Evolutionary conservation across 164 flowering plant species (phyloP), one percentile per base, ranked within the genome.

Genomic region (Aristolochia fimbriata): DNA sequence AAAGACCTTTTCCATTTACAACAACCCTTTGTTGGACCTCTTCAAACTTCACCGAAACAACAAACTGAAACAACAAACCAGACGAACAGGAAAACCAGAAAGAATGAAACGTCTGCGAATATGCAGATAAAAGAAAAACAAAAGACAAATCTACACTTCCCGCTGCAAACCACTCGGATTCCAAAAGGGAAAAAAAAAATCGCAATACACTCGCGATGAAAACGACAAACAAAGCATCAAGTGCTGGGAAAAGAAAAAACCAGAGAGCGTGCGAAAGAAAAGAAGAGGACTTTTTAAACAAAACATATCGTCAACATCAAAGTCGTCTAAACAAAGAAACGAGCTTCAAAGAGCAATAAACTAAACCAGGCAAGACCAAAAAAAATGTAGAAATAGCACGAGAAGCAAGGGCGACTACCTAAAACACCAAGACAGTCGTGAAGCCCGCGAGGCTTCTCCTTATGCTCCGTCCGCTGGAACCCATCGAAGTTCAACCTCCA

Each of bases 401-500:
- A 47, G 2, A 25, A 24, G 55, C 61, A 50, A 5, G 47, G 43
- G 15, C 19, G 30, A 45, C 19, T 66, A 89, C 97, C 85, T 73
- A 75, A 70, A 70, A 82, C 86, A 0, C 91, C 97, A 20, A 82
- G 81, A 64, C 91, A 90, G 62, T 83, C 80, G 46, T 90, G 88
- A 63, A 83, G 62, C 19, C 83, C 76, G 22, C 80, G 72, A 51
- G 81, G 67, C 60, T 71, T 86, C 65, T 83, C 88, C 55, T 43
- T 72, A 58, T 68, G 80, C 65, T 84, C 83, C 1, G 85, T 76
- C 17, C 84, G 54, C 79, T 80, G 83, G 48, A 76, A 63, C 1
- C 82, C 80, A 16, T 86, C 84, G 67, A 91, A 91, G 78, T 91
- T 91, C 66, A 91, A 65, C 67, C 93, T 81, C 97, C 97, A 88